Percentiles rank a stretch among this genome's conserved stretches.
These are phyloP conservation scores for Boletus patriciae DNA, from an alignment of 768 basidiomycete genomes.

Conservation along the genomic window DNA sequence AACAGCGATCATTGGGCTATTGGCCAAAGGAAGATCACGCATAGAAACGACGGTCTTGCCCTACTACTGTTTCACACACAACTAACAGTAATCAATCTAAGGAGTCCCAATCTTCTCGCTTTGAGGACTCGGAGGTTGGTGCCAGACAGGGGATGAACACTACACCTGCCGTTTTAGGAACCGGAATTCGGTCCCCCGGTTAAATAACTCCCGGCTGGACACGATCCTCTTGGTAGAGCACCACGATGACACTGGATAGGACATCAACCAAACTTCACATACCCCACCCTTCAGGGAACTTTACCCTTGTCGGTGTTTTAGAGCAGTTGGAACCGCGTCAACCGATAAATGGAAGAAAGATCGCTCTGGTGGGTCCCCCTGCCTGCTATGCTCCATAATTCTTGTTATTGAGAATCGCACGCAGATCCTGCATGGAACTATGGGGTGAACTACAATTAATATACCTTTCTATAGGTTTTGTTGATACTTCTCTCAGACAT, in stretches of 20 bases:
- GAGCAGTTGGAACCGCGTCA: conserved; percentile 55
- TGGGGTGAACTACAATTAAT: conserved; percentile 55
- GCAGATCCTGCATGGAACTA: conserved; percentile 76
- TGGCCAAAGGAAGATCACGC: neutral
- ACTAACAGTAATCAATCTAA: neutral
- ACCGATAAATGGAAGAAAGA: conserved; percentile 55
- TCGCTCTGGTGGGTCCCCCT: conserved; percentile 57
- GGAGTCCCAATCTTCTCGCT: neutral
- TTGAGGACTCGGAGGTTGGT: neutral
- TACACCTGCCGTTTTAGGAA: conserved; percentile 29
- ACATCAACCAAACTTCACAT: conserved; percentile 53
- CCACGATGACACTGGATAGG: conserved; percentile 24
- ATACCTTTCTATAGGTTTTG: neutral
- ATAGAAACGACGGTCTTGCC: neutral
- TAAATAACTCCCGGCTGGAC: neutral
- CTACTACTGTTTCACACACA: neutral
- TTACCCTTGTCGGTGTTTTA: conserved; percentile 56
- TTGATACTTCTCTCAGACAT: conserved; percentile 49
- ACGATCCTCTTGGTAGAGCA: conserved; percentile 1
- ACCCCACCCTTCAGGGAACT: conserved; percentile 48
- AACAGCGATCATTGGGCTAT: neutral
- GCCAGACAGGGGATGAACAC: conserved; percentile 11
- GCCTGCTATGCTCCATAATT: conserved; percentile 1
- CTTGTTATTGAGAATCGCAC: conserved; percentile 17
- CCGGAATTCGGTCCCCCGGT: neutral